Base-by-base conservation (phyloP, 1,139 yeast species). In the Scheffersomyces stambukii region DNA sequence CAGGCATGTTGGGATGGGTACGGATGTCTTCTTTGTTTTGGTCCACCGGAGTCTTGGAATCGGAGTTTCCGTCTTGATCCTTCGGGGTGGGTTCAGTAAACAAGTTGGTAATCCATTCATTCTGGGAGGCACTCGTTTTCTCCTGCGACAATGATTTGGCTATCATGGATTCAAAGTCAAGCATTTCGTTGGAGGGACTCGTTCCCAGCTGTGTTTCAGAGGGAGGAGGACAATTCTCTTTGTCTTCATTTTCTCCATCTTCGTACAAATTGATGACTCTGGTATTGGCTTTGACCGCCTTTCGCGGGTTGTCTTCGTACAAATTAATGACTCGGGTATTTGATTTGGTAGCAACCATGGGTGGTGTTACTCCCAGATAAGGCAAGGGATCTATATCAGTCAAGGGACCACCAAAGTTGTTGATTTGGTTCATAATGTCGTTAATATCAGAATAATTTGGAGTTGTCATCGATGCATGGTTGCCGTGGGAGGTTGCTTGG, bases 351-450 rank as follows among this genome's bases (percentile, higher is more conserved):
- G 75, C 75, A 50, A 67, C 53, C 70, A 64, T 64, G 10, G 75
- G 74, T 5, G 73, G 73, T 0, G 73, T 65, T 4, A 53, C 51
- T 5, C 59, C 60, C 16, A 34, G 36, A 29, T 54, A 58, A 3
- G 71, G 71, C 27, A 66, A 49, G 3, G 72, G 72, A 46, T 72
- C 78, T 20, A 72, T 70, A 41, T 72, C 78, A 3, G 78, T 72
- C 37, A 71, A 52, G 6, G 78, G 78, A 0, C 75, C 77, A 14
- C 75, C 74, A 35, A 61, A 67, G 22, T 58, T 53, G 35, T 69
- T 70, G 31, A 70, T 45, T 42, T 70, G 77, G 38, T 64, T 64
- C 49, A 69, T 58, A 45, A 71, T 60, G 25, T 70, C 76, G 37
- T 64, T 62, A n/a, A n/a, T n/a, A n/a, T n/a, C n/a, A n/a, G n/a